Conservation (phyloP, 805 yeast species). For the Alloascoidea africana region DNA sequence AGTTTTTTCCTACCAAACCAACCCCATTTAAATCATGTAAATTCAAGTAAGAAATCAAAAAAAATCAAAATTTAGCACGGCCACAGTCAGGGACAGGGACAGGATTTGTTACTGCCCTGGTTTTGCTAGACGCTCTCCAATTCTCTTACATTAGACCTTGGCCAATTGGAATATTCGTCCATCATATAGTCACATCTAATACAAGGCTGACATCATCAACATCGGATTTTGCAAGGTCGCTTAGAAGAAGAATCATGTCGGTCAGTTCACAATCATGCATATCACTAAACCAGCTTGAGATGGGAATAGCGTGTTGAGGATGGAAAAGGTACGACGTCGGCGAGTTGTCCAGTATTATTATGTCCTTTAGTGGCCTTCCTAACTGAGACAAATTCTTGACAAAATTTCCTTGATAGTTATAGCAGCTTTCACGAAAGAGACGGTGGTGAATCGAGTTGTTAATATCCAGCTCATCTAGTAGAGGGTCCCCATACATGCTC, state of each 20-base stretch:
- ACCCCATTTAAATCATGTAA: too few species aligned
- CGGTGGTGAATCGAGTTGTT: constrained; percentile 72
- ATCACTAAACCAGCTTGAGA: constrained; percentile 96
- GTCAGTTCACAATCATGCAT: constrained; percentile 90
- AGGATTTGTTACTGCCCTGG: too few species aligned
- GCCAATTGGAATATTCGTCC: too few species aligned
- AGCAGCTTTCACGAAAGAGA: constrained; percentile 87
- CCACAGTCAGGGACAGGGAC: too few species aligned
- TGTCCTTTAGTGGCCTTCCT: constrained; percentile 79
- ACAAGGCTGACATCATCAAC: constrained; percentile 82
- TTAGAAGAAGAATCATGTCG: constrained; percentile 81
- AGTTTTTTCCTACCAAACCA: too few species aligned
- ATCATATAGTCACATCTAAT: constrained; percentile 41
- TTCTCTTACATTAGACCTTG: too few species aligned
- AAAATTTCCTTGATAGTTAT: constrained; percentile 85
- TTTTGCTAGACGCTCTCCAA: too few species aligned
- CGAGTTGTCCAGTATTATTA: constrained; percentile 88
- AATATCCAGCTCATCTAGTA: constrained; percentile 77
- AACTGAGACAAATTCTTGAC: constrained; percentile 87
- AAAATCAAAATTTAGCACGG: too few species aligned
- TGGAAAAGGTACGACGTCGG: constrained; percentile 98
- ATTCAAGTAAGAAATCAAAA: too few species aligned
- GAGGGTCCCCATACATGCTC: constrained; percentile 89
- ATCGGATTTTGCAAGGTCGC: constrained; percentile 56
- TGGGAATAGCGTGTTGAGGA: constrained; percentile 95